phyloP scores from a whole-genome alignment of 2,329 filamentous ascomycete genomes.

The Pseudodiploospora longispora region DNA sequence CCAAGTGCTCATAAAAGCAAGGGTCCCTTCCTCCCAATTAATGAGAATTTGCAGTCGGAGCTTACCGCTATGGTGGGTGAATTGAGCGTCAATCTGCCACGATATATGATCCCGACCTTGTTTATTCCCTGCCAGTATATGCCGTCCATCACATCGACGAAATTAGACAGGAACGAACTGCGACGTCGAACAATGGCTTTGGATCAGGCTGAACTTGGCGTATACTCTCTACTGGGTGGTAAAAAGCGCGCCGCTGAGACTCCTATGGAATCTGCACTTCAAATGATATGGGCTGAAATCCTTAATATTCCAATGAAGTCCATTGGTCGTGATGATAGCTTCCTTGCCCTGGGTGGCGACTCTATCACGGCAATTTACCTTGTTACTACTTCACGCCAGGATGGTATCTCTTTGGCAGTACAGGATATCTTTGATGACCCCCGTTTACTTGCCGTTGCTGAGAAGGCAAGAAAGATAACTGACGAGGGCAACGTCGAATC shows the following conservation, averaged over 20 bases:
- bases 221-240: constrained; percentile 16
- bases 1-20: not conserved
- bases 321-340: constrained; percentile 2
- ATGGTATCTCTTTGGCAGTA: not conserved
- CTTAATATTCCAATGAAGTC: not conserved
- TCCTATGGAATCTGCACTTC: constrained; percentile 10
- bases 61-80: not conserved
- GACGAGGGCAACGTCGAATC: not conserved
- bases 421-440: constrained; percentile 2
- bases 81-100: not conserved
- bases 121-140: constrained; percentile 3
- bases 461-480: not conserved
- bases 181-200: not conserved
- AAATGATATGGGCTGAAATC: not conserved
- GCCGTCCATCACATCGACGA: constrained; percentile 8
- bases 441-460: not conserved
- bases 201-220: constrained; percentile 5
- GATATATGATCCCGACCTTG: constrained; percentile 3
- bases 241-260: constrained; percentile 8
- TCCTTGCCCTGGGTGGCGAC: constrained; percentile 4
- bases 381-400: not conserved
- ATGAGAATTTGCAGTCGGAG: not conserved
- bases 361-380: constrained; percentile 3
- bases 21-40: constrained; percentile 1
- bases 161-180: constrained; percentile 7